A percentile compares a stretch with the other conserved stretches of the same genome.
Conservation (phyloP, 805 yeast genomes). For the Spathaspora arborariae region DNA sequence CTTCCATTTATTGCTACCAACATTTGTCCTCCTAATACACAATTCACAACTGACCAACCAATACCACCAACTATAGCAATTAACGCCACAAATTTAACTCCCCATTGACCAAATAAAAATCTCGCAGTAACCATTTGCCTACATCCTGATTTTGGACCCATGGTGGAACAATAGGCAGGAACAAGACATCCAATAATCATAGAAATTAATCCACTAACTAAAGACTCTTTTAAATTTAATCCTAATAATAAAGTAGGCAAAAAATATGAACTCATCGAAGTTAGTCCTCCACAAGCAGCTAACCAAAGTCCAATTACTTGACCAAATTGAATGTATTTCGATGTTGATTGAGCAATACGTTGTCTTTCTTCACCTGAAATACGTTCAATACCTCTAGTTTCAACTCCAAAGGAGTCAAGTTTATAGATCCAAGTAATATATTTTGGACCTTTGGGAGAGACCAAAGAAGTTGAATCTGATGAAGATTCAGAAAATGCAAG, state of each 20-base stretch:
- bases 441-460: conserved; percentile 3
- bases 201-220: conserved; percentile 27
- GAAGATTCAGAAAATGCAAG: not conserved
- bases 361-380: conserved; percentile 26
- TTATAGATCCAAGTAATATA: conserved; percentile 16
- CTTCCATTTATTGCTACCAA: conserved; percentile 22
- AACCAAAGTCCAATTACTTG: conserved; percentile 35
- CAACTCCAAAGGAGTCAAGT: conserved; percentile 27
- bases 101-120: conserved; percentile 35
- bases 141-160: conserved; percentile 38
- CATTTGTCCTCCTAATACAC: conserved; percentile 36
- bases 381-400: conserved; percentile 33
- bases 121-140: conserved; percentile 36
- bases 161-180: conserved; percentile 35
- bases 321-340: conserved; percentile 18
- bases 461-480: not conserved
- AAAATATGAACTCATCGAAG: conserved; percentile 36
- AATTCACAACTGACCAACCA: conserved; percentile 38
- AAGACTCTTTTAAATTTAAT: conserved; percentile 21
- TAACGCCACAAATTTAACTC: conserved; percentile 26
- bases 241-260: conserved; percentile 28
- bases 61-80: conserved; percentile 29
- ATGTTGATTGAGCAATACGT: conserved; percentile 7
- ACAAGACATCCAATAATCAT: conserved; percentile 31
- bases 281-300: conserved; percentile 37